Base-by-base conservation (phyloP, 106 monocot species). In the Apostasia shenzhenica region DNA sequence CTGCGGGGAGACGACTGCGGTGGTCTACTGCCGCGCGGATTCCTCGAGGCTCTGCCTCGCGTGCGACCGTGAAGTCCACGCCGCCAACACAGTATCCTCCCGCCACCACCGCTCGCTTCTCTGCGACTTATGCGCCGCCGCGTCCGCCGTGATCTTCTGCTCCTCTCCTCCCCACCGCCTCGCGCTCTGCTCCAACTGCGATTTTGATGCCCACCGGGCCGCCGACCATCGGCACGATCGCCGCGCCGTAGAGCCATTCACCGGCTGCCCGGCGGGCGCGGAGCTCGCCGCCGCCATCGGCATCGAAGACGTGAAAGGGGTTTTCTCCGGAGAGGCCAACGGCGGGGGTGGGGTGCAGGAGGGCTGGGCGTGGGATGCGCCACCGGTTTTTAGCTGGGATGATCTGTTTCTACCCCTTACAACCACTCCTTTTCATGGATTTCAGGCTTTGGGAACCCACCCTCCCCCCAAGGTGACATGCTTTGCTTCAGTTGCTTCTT, bases 21-120 rank as follows among this genome's bases (percentile, higher is more conserved):
- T 70, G 48, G 59, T 77, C 12, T 57, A 70, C 77, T 77, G 77
- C 63, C 51, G 70, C 12, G 77, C 77, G 11, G 77, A 77, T 55
- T 39, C 77, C 26, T 70, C 77, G 10, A 10, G 57, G 51, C 77
- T 77, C 7, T 77, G 77, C 77, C 77, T 77, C 7, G 14, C 73
- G 47, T 85, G 85, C 74, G 85, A 85, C 70, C 77, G 70, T 66
- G 78, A 77, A 41, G 85, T 85, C 49, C 85, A 85, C 81, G 49
- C 69, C 44, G 85, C 85, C 63, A 87, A 88, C 76, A 52, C 78
- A 0, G 83, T 88, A 45, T 83, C 78, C 45, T 78, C 72, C 53
- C 50, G 59, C 26, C 88, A 88, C 70, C 61, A 58, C n/a, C 83
- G 83, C 42, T 54, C 81, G 10, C 78, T 79, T 41, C 75, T 88